A percentile compares a stretch with the other conserved stretches of the same genome.
These are phyloP conservation scores for Tylopilus felleus DNA, from an alignment of 768 basidiomycete species.

Conservation along the genomic window DNA sequence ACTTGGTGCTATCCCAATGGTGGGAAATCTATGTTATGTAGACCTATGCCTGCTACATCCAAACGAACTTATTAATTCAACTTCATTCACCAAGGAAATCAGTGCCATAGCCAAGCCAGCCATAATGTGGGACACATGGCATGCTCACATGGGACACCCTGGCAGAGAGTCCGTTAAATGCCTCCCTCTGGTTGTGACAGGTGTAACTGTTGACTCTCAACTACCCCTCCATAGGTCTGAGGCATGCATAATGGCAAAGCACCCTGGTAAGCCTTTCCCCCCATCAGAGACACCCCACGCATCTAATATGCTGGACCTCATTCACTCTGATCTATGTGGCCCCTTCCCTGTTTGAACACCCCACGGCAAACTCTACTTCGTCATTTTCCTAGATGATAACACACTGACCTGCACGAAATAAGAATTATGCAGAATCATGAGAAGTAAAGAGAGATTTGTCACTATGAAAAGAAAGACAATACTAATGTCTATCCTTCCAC, in stretches of 20 bases:
- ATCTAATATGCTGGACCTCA: conserved; percentile 8
- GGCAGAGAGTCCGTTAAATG: not conserved
- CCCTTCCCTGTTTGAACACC: conserved; percentile 20
- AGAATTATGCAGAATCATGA: too few relatives aligned
- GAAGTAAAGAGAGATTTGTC: too few relatives aligned
- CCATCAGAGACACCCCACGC: not conserved
- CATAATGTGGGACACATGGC: not conserved
- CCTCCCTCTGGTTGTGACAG: accelerated
- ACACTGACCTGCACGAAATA: too few relatives aligned
- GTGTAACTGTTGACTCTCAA: accelerated
- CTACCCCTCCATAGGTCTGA: not conserved
- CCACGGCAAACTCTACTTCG: conserved; percentile 12
- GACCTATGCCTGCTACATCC: accelerated
- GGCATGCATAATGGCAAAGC: not conserved
- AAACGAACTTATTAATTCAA: too few relatives aligned
- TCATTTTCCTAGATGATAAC: conserved; percentile 15
- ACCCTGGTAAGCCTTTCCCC: not conserved
- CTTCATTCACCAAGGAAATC: too few relatives aligned
- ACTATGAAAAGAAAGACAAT: too few relatives aligned
- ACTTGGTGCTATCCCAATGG: not conserved
- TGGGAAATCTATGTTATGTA: not conserved
- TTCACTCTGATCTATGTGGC: conserved; percentile 30
- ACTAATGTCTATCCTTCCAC: too few relatives aligned
- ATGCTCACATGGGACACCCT: not conserved
- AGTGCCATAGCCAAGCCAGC: not conserved